A percentile compares a stretch with the other conserved stretches of the same genome.
Evolutionary conservation across 208 protist genomes (phyloP).

Genomic region (Crithidia mellificae): DNA sequence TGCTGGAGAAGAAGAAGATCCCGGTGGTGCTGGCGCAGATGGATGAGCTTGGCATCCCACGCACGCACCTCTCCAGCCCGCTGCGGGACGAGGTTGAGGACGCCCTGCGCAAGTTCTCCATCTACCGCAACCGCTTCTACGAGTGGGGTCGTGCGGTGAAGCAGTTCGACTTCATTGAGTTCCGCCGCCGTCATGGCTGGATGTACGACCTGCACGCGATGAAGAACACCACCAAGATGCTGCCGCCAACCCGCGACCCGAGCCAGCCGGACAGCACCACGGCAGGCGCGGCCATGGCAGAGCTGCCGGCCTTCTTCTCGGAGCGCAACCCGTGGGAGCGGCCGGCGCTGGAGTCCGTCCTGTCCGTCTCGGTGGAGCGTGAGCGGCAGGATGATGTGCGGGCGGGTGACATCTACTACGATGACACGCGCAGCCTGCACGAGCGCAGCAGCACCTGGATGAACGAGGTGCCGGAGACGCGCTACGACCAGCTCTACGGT

Average conservation of each 20-base stretch:
- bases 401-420: conserved; percentile 83
- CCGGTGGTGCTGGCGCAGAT: conserved; percentile 82
- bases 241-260: conserved; percentile 71
- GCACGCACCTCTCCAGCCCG: conserved; percentile 74
- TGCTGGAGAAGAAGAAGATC: conserved; percentile 89
- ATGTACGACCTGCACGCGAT: conserved; percentile 87
- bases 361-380: conserved; percentile 46
- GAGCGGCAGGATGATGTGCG: conserved; percentile 83
- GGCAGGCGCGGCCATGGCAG: conserved; percentile 50
- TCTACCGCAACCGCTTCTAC: conserved; percentile 79
- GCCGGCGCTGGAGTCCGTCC: conserved; percentile 61
- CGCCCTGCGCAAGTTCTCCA: conserved; percentile 79
- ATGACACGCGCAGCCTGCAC: conserved; percentile 63
- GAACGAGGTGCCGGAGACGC: conserved; percentile 88
- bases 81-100: conserved; percentile 89
- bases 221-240: conserved; percentile 72
- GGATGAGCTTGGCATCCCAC: conserved; percentile 82
- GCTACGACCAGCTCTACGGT: conserved; percentile 88
- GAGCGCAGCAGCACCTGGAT: conserved; percentile 84
- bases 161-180: conserved; percentile 91
- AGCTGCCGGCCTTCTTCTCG: conserved; percentile 81
- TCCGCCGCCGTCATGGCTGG: conserved; percentile 87
- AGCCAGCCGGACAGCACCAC: conserved; percentile 59
- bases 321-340: conserved; percentile 77
- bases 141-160: conserved; percentile 90